These are phyloP conservation scores for Rhodotorula sp. DNA, from an alignment of 1,284 basidiomycete genomes.

Conservation along the genomic window DNA sequence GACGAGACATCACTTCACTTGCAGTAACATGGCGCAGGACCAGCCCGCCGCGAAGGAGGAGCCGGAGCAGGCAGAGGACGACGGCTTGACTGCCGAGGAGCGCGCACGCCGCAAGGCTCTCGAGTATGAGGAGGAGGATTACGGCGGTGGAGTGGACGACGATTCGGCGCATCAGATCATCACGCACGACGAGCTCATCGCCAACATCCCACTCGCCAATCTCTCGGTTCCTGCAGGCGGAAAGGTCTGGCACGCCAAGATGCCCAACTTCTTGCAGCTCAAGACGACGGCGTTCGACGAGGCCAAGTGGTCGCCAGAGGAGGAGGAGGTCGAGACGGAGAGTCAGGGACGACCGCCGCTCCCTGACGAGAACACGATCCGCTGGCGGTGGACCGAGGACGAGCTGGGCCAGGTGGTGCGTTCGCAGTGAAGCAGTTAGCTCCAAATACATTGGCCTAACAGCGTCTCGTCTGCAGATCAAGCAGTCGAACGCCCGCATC, in stretches of 20 bases:
- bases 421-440: conserved; percentile 31
- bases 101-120: conserved; percentile 64
- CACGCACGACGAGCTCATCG: conserved; percentile 58
- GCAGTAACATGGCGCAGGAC: background rate
- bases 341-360: conserved; percentile 52
- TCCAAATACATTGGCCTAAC: background rate
- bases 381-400: conserved; percentile 83
- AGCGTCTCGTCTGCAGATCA: conserved; percentile 53
- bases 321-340: conserved; percentile 56
- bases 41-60: conserved; percentile 8
- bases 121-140: conserved; percentile 78
- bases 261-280: conserved; percentile 78
- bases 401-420: conserved; percentile 66
- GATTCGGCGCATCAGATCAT: conserved; percentile 44
- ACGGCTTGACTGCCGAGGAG: conserved; percentile 66
- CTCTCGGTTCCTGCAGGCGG: conserved; percentile 68
- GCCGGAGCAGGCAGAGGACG: conserved; percentile 49
- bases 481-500: conserved; percentile 81
- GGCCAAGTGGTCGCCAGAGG: conserved; percentile 73
- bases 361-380: conserved; percentile 82
- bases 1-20: background rate
- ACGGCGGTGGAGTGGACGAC: conserved; percentile 59
- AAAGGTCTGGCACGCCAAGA: conserved; percentile 61
- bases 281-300: conserved; percentile 78
- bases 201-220: conserved; percentile 70